Percentiles rank a stretch among this genome's conserved stretches.
Conservation (phyloP, 164 flowering plant genomes). For the Berberis thunbergii region DNA sequence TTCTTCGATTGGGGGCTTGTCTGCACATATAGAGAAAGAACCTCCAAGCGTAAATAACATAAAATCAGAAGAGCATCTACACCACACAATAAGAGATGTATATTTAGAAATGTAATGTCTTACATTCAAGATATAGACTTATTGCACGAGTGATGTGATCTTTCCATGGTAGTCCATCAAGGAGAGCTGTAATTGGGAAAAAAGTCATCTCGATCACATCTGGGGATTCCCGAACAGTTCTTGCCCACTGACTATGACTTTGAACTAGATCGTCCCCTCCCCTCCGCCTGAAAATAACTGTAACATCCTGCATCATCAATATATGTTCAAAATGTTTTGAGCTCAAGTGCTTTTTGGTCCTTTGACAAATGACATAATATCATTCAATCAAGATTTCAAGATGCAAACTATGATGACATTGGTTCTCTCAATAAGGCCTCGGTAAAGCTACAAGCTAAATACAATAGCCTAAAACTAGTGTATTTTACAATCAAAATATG, state of each 20-base stretch:
- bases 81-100: neutral
- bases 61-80: conserved; percentile 1
- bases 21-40: conserved; percentile 27
- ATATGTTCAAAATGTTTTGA: conserved; percentile 1
- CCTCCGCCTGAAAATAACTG: conserved; percentile 70
- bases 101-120: conserved; percentile 5
- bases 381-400: conserved; percentile 2
- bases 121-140: conserved; percentile 65
- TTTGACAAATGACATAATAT: conserved; percentile 4
- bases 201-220: conserved; percentile 79
- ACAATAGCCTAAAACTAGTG: no score
- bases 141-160: conserved; percentile 61
- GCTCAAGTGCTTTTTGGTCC: conserved; percentile 1
- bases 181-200: conserved; percentile 47
- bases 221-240: conserved; percentile 56
- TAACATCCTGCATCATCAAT: conserved; percentile 54
- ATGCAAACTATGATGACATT: neutral
- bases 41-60: neutral
- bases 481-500: no score
- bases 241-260: conserved; percentile 55
- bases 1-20: conserved; percentile 84
- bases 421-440: no score
- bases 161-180: conserved; percentile 53
- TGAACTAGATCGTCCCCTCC: conserved; percentile 85
- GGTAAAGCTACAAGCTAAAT: no score